Evolutionary conservation across 768 basidiomycete genomes (phyloP), one percentile per base, ranked within the genome.

Genomic region (Lactifluus rugatus): DNA sequence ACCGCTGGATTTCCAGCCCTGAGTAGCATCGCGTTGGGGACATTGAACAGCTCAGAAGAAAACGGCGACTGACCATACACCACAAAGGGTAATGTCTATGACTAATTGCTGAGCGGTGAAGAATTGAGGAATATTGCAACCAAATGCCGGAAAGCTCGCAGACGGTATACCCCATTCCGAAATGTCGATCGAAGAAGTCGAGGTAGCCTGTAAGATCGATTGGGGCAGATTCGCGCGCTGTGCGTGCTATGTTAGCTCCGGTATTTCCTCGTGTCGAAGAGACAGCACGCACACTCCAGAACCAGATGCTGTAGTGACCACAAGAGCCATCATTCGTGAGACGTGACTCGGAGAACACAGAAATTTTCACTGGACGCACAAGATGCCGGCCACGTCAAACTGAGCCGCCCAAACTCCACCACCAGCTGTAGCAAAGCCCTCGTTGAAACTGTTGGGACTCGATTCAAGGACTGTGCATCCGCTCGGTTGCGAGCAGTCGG

Each of bases 321-420:
- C 13, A 19, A 5, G 25, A 49, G 2, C 9, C 28, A 31, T 31
- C 28, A 31, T 31, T 28, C 34, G 39, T 19, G 23, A 26, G 39
- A 48, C n/a, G n/a, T n/a, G n/a, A 26, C 5, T n/a, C n/a, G n/a
- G 11, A 31, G 28, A 9, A 31, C 5, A 31, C 9, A 6, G 28
- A 31, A 31, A 31, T 6, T 31, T 31, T 3, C 28, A 9, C 47
- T 19, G 26, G 26, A 65, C 77, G 67, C 62, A 77, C 74, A 68
- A 78, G 36, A 81, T 73, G 19, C 80, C 84, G 1, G 76, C 68
- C 7, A 75, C 72, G 50, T 86, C 86, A 59, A 87, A 83, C 64
- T 87, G 85, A 2, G 83, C 76, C 2, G 85, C 85, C 70, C 75
- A 91, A 1, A 84, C 81, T 4, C 83, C 83, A 6, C 83, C 83